Evolutionary conservation across 768 basidiomycete species (phyloP).

Genomic region (Xerocomellus intermedius): DNA sequence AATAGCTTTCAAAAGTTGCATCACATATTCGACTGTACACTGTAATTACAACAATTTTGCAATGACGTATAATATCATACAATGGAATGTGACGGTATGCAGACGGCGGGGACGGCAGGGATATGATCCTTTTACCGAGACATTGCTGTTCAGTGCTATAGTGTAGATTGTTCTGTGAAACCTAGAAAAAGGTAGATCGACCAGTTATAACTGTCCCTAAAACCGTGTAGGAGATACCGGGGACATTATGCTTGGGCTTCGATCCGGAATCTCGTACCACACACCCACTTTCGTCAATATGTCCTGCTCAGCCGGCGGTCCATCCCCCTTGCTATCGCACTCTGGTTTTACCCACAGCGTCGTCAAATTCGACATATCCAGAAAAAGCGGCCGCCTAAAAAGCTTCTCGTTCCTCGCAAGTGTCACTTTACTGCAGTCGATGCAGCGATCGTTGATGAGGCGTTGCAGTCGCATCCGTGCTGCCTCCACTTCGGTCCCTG

Average conservation of each 20-base stretch:
- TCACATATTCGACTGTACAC: not conserved
- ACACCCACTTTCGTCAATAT: constrained; percentile 20
- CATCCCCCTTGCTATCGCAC: not conserved
- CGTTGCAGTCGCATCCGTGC: constrained; percentile 5
- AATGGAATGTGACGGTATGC: not conserved
- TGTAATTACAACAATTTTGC: not conserved
- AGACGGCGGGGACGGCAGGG: not conserved
- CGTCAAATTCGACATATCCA: constrained; percentile 16
- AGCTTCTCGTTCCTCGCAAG: constrained; percentile 5
- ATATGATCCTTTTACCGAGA: not conserved
- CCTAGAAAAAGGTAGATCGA: not conserved
- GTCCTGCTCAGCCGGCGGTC: constrained; percentile 5
- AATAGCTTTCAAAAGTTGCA: not conserved
- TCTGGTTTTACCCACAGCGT: constrained; percentile 12
- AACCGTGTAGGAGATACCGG: not conserved
- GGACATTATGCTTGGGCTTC: not conserved
- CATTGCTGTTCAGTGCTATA: not conserved
- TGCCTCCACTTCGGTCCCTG: not conserved
- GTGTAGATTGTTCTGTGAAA: not conserved
- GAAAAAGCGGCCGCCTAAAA: constrained; percentile 10
- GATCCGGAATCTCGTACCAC: constrained; percentile 9
- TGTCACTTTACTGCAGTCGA: constrained; percentile 18
- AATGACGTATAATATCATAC: not conserved
- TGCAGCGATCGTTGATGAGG: constrained; percentile 23
- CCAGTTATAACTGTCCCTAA: not conserved